Percentiles rank a stretch among this genome's conserved stretches.
Evolutionary conservation across 192 early-diverging fungal species (phyloP).

Genomic region (Coemansia asiatica): DNA sequence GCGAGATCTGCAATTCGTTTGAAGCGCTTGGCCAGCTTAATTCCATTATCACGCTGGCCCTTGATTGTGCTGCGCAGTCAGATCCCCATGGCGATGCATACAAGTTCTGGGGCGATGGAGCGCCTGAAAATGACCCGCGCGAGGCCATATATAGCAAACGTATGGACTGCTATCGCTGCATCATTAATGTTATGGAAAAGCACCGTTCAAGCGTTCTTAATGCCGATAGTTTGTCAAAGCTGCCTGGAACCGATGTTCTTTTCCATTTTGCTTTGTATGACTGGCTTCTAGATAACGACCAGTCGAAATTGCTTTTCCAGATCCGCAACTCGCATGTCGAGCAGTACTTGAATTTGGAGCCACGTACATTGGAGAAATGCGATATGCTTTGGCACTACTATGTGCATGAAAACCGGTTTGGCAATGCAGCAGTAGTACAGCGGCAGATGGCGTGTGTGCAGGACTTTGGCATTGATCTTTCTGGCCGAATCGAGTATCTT

Average conservation of each 20-base stretch:
- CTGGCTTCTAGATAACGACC: conserved; percentile 59
- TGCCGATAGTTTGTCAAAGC: conserved; percentile 18
- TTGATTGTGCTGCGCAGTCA: conserved; percentile 58
- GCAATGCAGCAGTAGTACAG: conserved; percentile 61
- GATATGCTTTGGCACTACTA: conserved; percentile 73
- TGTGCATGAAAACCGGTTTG: conserved; percentile 58
- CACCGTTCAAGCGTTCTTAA: conserved; percentile 11
- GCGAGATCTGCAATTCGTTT: conserved; percentile 56
- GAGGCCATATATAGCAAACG: conserved; percentile 41
- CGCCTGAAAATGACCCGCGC: conserved; percentile 55
- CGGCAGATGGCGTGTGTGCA: conserved; percentile 47
- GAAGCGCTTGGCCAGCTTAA: conserved; percentile 46
- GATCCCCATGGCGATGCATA: conserved; percentile 61
- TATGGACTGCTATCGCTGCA: conserved; percentile 47
- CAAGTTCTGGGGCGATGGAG: conserved; percentile 59
- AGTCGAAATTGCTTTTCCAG: conserved; percentile 55
- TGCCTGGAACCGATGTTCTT: conserved; percentile 57
- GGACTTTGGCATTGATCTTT: conserved; percentile 36
- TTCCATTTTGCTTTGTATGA: conserved; percentile 71
- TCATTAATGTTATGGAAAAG: conserved; percentile 40
- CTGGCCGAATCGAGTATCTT: conserved; percentile 61
- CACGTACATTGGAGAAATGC: conserved; percentile 51
- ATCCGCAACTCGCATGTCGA: conserved; percentile 52
- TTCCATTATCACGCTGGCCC: conserved; percentile 57
- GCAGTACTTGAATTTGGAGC: conserved; percentile 55